Conservation (phyloP, 306 rosid genomes). For the Lagenaria siceraria region DNA sequence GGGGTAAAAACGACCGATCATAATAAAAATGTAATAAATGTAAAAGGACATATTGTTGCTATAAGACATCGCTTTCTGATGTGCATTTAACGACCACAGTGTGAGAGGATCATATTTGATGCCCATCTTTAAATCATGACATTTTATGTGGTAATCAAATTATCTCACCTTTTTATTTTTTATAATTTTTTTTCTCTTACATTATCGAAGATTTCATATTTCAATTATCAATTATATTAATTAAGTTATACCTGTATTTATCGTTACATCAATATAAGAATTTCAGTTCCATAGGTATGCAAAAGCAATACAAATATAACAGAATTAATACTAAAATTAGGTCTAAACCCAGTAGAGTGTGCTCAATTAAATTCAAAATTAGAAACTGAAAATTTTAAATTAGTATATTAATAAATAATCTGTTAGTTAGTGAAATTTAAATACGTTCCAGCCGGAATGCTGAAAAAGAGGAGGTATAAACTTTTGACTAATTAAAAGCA, state of each 20-base stretch:
- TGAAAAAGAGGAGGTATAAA: neutral
- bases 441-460: neutral
- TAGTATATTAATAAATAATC: too few species aligned
- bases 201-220: neutral
- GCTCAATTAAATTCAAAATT: too few species aligned
- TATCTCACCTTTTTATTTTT: neutral
- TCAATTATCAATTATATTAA: neutral
- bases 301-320: neutral
- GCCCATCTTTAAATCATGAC: neutral
- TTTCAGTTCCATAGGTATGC: neutral
- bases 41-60: conserved; percentile 1
- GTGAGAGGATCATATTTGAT: neutral
- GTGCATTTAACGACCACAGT: neutral
- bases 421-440: neutral
- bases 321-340: neutral
- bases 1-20: neutral
- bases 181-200: neutral
- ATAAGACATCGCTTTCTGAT: neutral
- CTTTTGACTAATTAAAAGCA: neutral
- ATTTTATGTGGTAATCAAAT: neutral
- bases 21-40: neutral
- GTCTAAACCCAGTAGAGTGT: neutral
- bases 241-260: too few species aligned
- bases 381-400: too few species aligned
- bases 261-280: too few species aligned